A percentile compares a stretch with the other conserved stretches of the same genome.
phyloP scores from a whole-genome alignment of 2,329 filamentous ascomycete species.

The Pseudogymnoascus sp. region DNA sequence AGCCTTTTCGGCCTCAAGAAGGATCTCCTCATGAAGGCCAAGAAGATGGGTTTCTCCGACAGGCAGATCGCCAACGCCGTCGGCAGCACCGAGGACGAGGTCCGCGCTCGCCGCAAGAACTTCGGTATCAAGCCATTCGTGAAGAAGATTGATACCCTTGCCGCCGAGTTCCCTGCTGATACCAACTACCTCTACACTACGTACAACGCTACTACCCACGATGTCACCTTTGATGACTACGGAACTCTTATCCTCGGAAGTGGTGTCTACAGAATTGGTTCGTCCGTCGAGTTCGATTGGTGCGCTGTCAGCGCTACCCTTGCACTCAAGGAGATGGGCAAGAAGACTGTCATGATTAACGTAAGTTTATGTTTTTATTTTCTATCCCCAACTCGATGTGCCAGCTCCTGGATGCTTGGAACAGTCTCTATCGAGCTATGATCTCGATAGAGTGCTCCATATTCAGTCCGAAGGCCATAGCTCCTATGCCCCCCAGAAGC shows the following conservation, averaged over 20 bases:
- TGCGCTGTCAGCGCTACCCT: conserved; percentile 87
- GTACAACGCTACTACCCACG: conserved; percentile 91
- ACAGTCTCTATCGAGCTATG: conserved; percentile 5
- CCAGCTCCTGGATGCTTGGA: neutral
- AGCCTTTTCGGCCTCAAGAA: conserved; percentile 78
- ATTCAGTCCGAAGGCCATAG: neutral
- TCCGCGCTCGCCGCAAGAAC: conserved; percentile 73
- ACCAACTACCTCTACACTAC: conserved; percentile 97
- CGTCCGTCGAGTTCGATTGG: conserved; percentile 98
- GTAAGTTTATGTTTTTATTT: conserved; percentile 35
- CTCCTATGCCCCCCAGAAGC: neutral
- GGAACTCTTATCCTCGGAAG: conserved; percentile 83
- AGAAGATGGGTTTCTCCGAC: conserved; percentile 97
- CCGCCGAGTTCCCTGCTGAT: conserved; percentile 89
- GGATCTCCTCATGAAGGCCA: conserved; percentile 81
- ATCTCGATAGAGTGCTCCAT: neutral
- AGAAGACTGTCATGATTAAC: conserved; percentile 98
- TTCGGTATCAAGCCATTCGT: conserved; percentile 93
- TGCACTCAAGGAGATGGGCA: conserved; percentile 74
- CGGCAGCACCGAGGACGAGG: conserved; percentile 78
- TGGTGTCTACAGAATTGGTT: conserved; percentile 95
- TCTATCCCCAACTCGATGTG: conserved; percentile 11
- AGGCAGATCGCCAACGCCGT: conserved; percentile 86
- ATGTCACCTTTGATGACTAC: conserved; percentile 88
- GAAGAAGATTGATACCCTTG: conserved; percentile 96